phyloP scores from a whole-genome alignment of 768 basidiomycete species.

The Pleurotus giganteus region DNA sequence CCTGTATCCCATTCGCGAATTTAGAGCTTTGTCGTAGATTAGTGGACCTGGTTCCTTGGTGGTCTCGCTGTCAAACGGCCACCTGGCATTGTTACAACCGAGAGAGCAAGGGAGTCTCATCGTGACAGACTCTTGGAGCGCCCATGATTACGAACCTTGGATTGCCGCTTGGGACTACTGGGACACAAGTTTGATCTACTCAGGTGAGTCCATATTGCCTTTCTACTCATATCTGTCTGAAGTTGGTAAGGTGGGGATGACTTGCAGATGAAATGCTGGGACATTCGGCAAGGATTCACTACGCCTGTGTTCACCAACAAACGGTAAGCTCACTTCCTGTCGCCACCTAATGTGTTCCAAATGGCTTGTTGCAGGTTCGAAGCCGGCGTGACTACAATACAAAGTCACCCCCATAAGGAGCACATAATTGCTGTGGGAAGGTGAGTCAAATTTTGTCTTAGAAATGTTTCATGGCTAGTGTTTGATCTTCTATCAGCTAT shows the following conservation, averaged over 20 bases:
- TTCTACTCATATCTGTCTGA: background rate
- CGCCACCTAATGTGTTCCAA: background rate
- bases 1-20: background rate
- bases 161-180: slow-evolving; percentile 89
- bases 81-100: slow-evolving; percentile 57
- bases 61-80: slow-evolving; percentile 82
- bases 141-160: slow-evolving; percentile 96
- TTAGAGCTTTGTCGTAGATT: background rate
- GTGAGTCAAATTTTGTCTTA: slow-evolving; percentile 34
- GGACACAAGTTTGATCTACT: slow-evolving; percentile 77
- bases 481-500: slow-evolving; percentile 53
- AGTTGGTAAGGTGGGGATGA: slow-evolving; percentile 84
- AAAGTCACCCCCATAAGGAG: slow-evolving; percentile 77
- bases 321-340: slow-evolving; percentile 38
- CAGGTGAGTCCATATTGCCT: slow-evolving; percentile 49
- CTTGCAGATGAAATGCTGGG: slow-evolving; percentile 87
- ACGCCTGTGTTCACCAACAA: slow-evolving; percentile 71
- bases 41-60: slow-evolving; percentile 61
- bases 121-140: slow-evolving; percentile 67
- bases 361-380: slow-evolving; percentile 60
- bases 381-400: slow-evolving; percentile 89
- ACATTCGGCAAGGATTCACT: slow-evolving; percentile 62
- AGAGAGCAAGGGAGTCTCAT: slow-evolving; percentile 41
- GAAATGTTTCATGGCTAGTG: background rate
- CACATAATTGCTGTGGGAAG: slow-evolving; percentile 89